Conservation (phyloP, 805 yeast species). For the Lachancea waltii region DNA sequence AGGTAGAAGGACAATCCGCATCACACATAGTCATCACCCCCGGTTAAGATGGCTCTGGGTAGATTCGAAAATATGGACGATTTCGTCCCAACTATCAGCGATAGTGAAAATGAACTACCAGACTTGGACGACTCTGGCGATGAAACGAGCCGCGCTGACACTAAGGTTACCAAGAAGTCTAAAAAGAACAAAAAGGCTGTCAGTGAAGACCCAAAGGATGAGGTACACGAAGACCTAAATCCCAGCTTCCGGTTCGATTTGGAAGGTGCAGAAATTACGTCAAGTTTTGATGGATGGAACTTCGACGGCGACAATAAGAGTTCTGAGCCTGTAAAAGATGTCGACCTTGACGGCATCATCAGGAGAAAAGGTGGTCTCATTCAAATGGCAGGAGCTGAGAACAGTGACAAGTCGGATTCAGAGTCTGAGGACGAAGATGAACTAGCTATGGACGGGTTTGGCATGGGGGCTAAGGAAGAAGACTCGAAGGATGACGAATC, state of each 20-base stretch:
- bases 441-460: conserved; percentile 35
- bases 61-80: conserved; percentile 33
- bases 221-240: conserved; percentile 51
- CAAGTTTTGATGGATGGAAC: conserved; percentile 75
- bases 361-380: conserved; percentile 77
- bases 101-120: conserved; percentile 65
- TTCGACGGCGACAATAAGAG: conserved; percentile 43
- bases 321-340: conserved; percentile 43
- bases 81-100: conserved; percentile 68
- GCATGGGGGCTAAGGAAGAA: conserved; percentile 30
- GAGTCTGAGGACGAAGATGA: conserved; percentile 20
- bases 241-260: conserved; percentile 67
- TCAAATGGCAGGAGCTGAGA: conserved; percentile 43
- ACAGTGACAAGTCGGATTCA: conserved; percentile 21
- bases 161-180: conserved; percentile 21
- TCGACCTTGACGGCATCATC: conserved; percentile 82
- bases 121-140: conserved; percentile 45
- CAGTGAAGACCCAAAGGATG: conserved; percentile 32
- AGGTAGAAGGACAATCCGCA: not conserved
- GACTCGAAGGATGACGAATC: not conserved
- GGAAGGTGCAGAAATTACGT: conserved; percentile 46
- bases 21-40: not conserved
- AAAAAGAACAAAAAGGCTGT: conserved; percentile 15
- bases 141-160: conserved; percentile 26
- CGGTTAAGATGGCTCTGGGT: conserved; percentile 7